Percentiles rank a stretch among this genome's conserved stretches.
These are phyloP conservation scores for Clarireedia homoeocarpa DNA, from an alignment of 2,329 filamentous ascomycete genomes.

Conservation along the genomic window DNA sequence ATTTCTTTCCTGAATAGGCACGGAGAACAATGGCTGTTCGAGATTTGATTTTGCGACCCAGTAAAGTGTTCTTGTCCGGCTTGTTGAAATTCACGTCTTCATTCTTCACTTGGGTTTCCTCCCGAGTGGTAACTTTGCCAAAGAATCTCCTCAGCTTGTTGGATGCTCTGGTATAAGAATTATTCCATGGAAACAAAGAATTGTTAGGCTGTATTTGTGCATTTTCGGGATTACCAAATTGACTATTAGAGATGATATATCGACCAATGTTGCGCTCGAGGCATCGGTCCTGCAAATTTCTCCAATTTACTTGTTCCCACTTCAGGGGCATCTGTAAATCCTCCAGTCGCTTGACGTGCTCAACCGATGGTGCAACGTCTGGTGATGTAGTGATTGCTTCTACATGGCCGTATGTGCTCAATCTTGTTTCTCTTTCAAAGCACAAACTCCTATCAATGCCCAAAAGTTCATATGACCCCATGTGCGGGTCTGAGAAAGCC, in stretches of 20 bases:
- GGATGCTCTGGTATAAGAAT: not conserved
- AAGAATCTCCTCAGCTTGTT: not conserved
- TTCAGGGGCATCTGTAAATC: slow-evolving; percentile 27
- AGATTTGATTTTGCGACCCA: slow-evolving; percentile 12
- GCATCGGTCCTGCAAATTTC: slow-evolving; percentile 59
- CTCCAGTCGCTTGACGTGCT: not conserved
- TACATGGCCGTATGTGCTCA: slow-evolving; percentile 56
- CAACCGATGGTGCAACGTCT: slow-evolving; percentile 8
- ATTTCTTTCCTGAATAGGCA: slow-evolving; percentile 66
- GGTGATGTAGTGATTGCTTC: slow-evolving; percentile 24
- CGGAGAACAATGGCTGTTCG: slow-evolving; percentile 71
- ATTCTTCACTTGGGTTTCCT: not conserved
- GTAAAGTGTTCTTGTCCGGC: not conserved
- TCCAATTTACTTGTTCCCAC: slow-evolving; percentile 65
- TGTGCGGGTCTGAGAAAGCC: slow-evolving; percentile 50
- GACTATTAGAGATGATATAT: not conserved
- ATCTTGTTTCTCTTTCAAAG: slow-evolving; percentile 61
- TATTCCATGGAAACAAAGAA: not conserved
- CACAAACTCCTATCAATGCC: slow-evolving; percentile 56
- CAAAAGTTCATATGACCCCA: slow-evolving; percentile 55
- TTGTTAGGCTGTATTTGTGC: not conserved
- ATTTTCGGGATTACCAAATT: not conserved
- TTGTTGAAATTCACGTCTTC: not conserved
- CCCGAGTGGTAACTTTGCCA: not conserved
- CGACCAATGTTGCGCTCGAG: slow-evolving; percentile 57